Evolutionary conservation across 345 rosid genomes (phyloP).

Genomic region (Salix caprea): DNA sequence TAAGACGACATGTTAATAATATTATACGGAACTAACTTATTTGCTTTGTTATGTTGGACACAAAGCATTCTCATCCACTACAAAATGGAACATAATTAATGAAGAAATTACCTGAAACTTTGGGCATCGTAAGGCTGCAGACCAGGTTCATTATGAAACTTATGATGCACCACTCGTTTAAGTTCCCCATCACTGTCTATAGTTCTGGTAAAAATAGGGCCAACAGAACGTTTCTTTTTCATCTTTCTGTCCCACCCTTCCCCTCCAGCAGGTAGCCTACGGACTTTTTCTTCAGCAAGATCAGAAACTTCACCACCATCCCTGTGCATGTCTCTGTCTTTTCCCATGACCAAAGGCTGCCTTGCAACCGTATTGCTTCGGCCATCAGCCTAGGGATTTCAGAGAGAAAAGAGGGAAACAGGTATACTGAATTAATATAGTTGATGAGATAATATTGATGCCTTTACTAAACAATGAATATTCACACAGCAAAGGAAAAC

Average conservation of each 20-base stretch:
- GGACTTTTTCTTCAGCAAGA: constrained; percentile 43
- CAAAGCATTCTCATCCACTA: no score
- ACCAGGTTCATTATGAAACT: constrained; percentile 36
- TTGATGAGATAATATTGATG: not conserved
- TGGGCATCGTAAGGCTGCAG: constrained; percentile 38
- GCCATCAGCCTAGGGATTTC: constrained; percentile 34
- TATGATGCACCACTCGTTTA: constrained; percentile 36
- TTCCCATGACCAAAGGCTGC: constrained; percentile 37
- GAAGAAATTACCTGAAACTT: constrained; percentile 36
- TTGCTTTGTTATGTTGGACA: not conserved
- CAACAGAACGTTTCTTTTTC: constrained; percentile 51
- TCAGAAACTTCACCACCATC: constrained; percentile 42
- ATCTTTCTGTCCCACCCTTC: constrained; percentile 62
- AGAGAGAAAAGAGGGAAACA: constrained; percentile 5
- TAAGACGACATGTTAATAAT: not conserved
- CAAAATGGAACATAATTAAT: not conserved
- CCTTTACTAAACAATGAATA: not conserved
- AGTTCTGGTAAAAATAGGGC: constrained; percentile 38
- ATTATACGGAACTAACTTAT: not conserved
- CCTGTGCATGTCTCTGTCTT: constrained; percentile 40
- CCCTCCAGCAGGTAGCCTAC: constrained; percentile 49
- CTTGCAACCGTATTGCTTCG: constrained; percentile 30
- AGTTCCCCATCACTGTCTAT: constrained; percentile 40
- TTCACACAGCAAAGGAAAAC: not conserved
- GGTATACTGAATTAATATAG: not conserved